Base-by-base conservation (phyloP, 495 filamentous ascomycete species). In the Aspergillus baeticus region DNA sequence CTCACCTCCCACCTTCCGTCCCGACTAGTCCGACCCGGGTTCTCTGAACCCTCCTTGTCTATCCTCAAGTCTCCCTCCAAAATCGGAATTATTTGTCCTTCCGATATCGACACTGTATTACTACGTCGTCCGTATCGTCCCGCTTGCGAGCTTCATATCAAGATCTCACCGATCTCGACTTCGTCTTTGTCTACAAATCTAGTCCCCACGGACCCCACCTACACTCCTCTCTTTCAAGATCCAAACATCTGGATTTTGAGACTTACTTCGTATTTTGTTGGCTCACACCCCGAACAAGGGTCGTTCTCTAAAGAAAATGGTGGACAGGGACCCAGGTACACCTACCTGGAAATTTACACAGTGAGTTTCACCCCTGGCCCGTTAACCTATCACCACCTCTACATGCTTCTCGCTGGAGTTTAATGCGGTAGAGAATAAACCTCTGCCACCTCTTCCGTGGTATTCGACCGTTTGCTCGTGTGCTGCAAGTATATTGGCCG, bases 311-410 rank as follows among this genome's bases (percentile, higher is more conserved):
- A 92, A 67, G 66, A 71, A 74, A 87, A 98, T 98, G 94, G 92
- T 94, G 78, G 94, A 96, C 81, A 89, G 87, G 78, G 94, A 97
- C 77, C 81, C 87, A 75, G 87, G 83, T 76, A 83, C 91, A 72
- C 93, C 94, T 65, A 97, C 93, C 73, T 98, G 94, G 94, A 98
- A 98, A 82, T 98, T 98, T 79, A 98, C 94, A 75, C 94, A 98
- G 94, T 98, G 84, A 83, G 95, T 91, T 5, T 45, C 60, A 55
- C 36, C 47, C 62, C 54, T 35, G 31, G 60, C 15, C 47, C 43
- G n/a, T n/a, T n/a, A 29, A 29, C 8, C 8, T 29, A 8, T 8
- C 8, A 3, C 26, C 26, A 8, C 26, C 26, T n/a, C 26, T 29
- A 4, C 26, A 29, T 8, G 8, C 3, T 29, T 29, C 26, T 3